Evolutionary conservation across 805 yeast species (phyloP).

Genomic region (Cyberlindnera galapagoensis): DNA sequence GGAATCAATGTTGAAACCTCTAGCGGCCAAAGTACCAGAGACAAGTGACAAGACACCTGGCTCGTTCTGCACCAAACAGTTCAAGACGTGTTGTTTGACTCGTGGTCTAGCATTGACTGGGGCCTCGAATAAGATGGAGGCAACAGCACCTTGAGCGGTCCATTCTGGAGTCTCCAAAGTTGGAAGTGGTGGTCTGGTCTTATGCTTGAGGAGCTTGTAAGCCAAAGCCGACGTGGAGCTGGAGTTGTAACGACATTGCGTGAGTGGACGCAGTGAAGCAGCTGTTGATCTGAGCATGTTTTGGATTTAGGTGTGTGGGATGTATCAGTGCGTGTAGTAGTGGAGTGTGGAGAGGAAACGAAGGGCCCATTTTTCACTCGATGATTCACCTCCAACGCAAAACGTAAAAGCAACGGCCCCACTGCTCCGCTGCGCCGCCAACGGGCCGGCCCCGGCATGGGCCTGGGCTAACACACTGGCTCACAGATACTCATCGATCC

Average conservation of each 20-base stretch:
- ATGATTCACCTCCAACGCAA: too few relatives aligned
- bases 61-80: slow-evolving; percentile 96
- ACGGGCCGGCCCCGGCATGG: too few relatives aligned
- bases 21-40: slow-evolving; percentile 92
- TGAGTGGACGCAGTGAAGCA: background rate
- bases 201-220: slow-evolving; percentile 82
- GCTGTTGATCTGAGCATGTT: too few relatives aligned
- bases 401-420: too few relatives aligned
- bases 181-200: slow-evolving; percentile 84
- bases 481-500: slow-evolving; percentile 20
- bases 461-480: too few relatives aligned
- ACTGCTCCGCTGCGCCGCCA: too few relatives aligned
- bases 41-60: slow-evolving; percentile 95
- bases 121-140: slow-evolving; percentile 90
- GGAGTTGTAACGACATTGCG: slow-evolving; percentile 3
- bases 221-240: slow-evolving; percentile 78
- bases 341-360: too few relatives aligned
- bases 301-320: too few relatives aligned
- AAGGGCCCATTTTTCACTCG: too few relatives aligned
- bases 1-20: slow-evolving; percentile 98
- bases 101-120: slow-evolving; percentile 53
- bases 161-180: slow-evolving; percentile 89
- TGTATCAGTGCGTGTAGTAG: too few relatives aligned
- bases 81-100: slow-evolving; percentile 79
- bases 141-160: slow-evolving; percentile 96